Evolutionary conservation across 768 basidiomycete species (phyloP), one percentile per base, ranked within the genome.

Genomic region (Boletus tylopilopsis): DNA sequence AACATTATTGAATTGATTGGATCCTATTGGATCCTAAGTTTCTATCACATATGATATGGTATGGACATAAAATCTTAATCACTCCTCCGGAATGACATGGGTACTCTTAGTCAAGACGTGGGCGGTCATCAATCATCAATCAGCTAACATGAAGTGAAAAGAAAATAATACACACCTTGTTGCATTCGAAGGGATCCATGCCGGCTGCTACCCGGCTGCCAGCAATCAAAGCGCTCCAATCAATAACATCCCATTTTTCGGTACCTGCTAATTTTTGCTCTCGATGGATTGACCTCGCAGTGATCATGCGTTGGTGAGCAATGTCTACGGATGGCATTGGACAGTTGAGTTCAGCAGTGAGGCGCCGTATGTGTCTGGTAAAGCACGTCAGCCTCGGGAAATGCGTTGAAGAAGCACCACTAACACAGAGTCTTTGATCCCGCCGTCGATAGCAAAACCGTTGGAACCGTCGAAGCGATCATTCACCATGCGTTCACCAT

Each of bases 391-490:
- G 36, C 35, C 16, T 6, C 36, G 8, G 2, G 5, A 53, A 30
- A 45, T 43, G 9, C 9, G 46, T 18, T 23, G 8, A 25, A 29
- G 51, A n/a, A 32, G 16, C 6, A 47, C 7, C 7, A 72, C 77
- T 27, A 38, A 84, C 76, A 78, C 68, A 0, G 89, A 85, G 61
- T 94, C 92, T 61, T 92, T 92, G 60, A 95, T 82, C 16, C 90
- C 93, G n/a, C 88, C 88, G 39, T 89, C 84, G 42, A 94, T 80
- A 12, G 83, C 72, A 64, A 95, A 94, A 13, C 91, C 93, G 16
- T 70, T 72, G 9, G 76, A 72, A 19, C 81, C 87, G 49, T 90
- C 85, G 61, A 93, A 94, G 29, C 78, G 72, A 67, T 91, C 84
- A 47, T 81, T 71, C 11, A 82, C 70, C 72, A 94, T 88, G 64